Conservation (phyloP, 139 green algal species). For the Choricystis sp. region DNA sequence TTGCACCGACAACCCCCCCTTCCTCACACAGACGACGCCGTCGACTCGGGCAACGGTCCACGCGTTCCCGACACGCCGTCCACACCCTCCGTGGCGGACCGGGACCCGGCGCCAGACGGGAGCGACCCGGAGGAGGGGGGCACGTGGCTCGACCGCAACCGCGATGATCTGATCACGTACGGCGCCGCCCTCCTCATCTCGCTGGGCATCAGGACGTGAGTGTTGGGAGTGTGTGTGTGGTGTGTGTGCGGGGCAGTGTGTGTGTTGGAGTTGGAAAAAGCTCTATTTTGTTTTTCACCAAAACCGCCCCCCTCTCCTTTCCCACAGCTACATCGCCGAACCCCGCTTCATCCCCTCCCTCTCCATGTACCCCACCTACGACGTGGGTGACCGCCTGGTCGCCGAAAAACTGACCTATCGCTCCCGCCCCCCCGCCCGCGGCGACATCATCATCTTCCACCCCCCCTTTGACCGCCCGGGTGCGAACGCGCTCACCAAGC, state of each 20-base stretch:
- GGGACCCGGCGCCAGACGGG: too few species aligned
- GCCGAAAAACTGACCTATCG: conserved; percentile 94
- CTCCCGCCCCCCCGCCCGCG: conserved; percentile 46
- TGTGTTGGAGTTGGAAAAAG: neutral
- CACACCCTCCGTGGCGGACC: too few species aligned
- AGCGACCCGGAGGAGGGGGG: too few species aligned
- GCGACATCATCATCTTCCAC: conserved; percentile 94
- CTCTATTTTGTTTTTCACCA: neutral
- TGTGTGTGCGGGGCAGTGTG: too few species aligned
- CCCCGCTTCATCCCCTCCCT: conserved; percentile 95
- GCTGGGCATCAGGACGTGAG: conserved; percentile 49
- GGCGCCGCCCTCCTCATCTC: conserved; percentile 57
- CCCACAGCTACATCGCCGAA: conserved; percentile 84
- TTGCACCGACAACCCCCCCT: too few species aligned
- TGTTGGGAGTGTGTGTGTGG: too few species aligned
- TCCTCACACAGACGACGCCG: too few species aligned
- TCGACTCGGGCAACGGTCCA: too few species aligned
- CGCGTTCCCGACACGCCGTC: too few species aligned
- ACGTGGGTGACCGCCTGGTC: conserved; percentile 89
- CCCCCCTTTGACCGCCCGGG: conserved; percentile 29
- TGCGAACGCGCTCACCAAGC: neutral
- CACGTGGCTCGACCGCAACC: conserved; percentile 15
- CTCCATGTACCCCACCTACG: conserved; percentile 94
- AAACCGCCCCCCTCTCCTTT: neutral
- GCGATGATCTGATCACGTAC: conserved; percentile 72